A percentile compares a stretch with the other conserved stretches of the same genome.
Evolutionary conservation across 1,139 yeast genomes (phyloP).

Genomic region (Lodderomyces metapsilosis): DNA sequence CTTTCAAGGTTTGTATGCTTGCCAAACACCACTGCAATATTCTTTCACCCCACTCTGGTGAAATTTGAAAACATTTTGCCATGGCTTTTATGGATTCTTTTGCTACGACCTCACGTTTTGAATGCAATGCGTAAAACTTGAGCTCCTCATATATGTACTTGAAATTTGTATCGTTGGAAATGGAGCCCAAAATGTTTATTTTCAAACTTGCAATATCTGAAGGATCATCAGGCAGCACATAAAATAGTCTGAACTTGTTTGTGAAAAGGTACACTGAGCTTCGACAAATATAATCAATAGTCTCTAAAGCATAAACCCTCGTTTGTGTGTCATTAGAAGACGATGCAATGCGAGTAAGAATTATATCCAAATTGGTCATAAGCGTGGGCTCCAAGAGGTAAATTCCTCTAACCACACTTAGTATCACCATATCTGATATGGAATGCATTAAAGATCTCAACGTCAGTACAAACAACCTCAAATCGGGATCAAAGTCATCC

Average conservation of each 20-base stretch:
- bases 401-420: conserved; percentile 59
- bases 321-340: conserved; percentile 31
- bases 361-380: conserved; percentile 48
- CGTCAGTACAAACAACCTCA: conserved; percentile 50
- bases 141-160: conserved; percentile 61
- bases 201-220: conserved; percentile 50
- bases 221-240: conserved; percentile 58
- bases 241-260: conserved; percentile 52
- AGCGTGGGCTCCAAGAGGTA: conserved; percentile 52
- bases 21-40: conserved; percentile 44
- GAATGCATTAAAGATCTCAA: conserved; percentile 46
- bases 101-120: conserved; percentile 34
- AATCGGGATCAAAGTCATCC: conserved; percentile 55
- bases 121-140: conserved; percentile 57
- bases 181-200: conserved; percentile 59
- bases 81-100: conserved; percentile 58
- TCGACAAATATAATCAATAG: conserved; percentile 34
- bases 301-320: conserved; percentile 37
- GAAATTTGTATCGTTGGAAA: conserved; percentile 55
- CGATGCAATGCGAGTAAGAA: conserved; percentile 45
- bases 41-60: conserved; percentile 33
- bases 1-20: conserved; percentile 28
- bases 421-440: conserved; percentile 58
- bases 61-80: conserved; percentile 49
- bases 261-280: conserved; percentile 46